Conservation (phyloP, 129 eudicot species). For the Lonicera japonica region DNA sequence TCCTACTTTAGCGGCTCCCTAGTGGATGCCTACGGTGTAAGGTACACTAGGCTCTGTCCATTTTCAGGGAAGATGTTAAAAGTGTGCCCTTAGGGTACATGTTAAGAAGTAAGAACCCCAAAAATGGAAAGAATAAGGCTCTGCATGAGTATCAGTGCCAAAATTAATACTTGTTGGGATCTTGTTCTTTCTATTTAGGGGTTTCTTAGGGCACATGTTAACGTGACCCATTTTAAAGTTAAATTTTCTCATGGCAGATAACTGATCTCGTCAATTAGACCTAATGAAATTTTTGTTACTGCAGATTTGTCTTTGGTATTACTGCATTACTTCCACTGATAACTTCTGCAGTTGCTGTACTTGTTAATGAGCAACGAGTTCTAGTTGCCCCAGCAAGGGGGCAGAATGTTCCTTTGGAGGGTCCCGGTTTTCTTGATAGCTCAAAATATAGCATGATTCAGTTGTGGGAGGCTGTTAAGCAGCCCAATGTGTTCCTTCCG, state of each 20-base stretch:
- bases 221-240: too few species aligned
- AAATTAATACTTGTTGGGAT: background rate
- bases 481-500: constrained; percentile 83
- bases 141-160: too few species aligned
- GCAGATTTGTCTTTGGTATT: constrained; percentile 94
- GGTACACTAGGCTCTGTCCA: constrained; percentile 59
- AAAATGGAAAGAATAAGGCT: too few species aligned
- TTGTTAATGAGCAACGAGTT: constrained; percentile 76
- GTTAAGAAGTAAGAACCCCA: too few species aligned
- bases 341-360: constrained; percentile 92
- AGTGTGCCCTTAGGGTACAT: too few species aligned
- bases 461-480: constrained; percentile 76
- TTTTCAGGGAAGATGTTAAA: too few species aligned
- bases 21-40: constrained; percentile 93
- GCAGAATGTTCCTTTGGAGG: constrained; percentile 12
- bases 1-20: constrained; percentile 98
- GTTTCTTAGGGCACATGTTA: too few species aligned
- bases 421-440: constrained; percentile 37
- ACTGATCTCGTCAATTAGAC: background rate
- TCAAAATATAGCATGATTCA: constrained; percentile 45
- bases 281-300: constrained; percentile 11
- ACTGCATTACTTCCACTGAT: constrained; percentile 87
- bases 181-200: background rate
- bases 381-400: constrained; percentile 28
- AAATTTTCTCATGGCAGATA: background rate